A percentile compares a stretch with the other conserved stretches of the same genome.
These are phyloP conservation scores for Calonectria crousiana DNA, from an alignment of 2,329 filamentous ascomycete genomes.

Conservation along the genomic window DNA sequence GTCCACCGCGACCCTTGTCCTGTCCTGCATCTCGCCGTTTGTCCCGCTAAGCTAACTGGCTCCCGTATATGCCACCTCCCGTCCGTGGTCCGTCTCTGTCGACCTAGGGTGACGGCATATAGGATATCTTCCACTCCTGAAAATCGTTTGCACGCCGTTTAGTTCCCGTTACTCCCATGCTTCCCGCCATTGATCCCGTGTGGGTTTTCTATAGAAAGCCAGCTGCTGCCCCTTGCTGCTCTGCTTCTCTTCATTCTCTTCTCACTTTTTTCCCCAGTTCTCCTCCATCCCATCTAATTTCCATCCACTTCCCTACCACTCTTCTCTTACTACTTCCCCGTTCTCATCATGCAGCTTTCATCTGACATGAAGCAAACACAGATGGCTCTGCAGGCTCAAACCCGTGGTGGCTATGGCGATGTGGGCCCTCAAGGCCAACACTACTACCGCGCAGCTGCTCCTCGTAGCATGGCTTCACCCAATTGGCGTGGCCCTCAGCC, in stretches of 20 bases:
- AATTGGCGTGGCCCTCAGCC: conserved; percentile 38
- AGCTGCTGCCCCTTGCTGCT: not conserved
- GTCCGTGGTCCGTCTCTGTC: conserved; percentile 12
- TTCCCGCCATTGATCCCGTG: conserved; percentile 10
- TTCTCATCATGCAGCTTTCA: not conserved
- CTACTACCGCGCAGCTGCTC: conserved; percentile 28
- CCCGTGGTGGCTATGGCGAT: not conserved
- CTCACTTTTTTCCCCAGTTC: not conserved
- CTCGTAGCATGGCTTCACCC: conserved; percentile 34
- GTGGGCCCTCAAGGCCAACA: conserved; percentile 11
- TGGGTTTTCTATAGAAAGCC: not conserved
- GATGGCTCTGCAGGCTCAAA: not conserved
- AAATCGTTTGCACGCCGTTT: conserved; percentile 14
- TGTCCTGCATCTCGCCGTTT: not conserved
- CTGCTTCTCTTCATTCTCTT: not conserved
- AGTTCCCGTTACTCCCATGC: not conserved
- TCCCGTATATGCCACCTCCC: conserved; percentile 19
- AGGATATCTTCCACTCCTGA: not conserved
- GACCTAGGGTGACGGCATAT: conserved; percentile 19
- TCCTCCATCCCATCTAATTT: not conserved
- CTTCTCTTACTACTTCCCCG: not conserved
- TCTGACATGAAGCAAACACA: conserved; percentile 11
- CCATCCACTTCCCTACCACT: not conserved
- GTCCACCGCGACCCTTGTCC: not conserved
- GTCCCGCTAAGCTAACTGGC: not conserved